phyloP scores from a whole-genome alignment of 305 asterid species.

The Fraxinus paxiana region DNA sequence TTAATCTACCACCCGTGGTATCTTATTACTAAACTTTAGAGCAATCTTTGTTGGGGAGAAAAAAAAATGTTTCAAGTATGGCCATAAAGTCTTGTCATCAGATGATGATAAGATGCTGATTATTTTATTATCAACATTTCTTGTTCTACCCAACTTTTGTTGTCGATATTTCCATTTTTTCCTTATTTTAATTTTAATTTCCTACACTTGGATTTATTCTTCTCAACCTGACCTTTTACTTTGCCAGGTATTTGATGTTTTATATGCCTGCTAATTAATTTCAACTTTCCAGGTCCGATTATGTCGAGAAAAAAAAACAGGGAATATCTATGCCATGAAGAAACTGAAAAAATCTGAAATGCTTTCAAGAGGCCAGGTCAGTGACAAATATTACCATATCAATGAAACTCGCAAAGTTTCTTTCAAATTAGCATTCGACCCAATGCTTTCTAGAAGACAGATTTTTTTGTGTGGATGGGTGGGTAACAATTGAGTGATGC shows the following conservation, averaged over 20 bases:
- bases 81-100: neutral
- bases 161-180: neutral
- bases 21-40: neutral
- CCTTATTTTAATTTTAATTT: neutral
- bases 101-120: neutral
- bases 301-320: slow-evolving; percentile 83
- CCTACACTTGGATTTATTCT: neutral
- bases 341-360: slow-evolving; percentile 96
- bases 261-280: slow-evolving; percentile 21
- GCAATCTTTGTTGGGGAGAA: neutral
- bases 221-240: neutral
- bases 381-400: slow-evolving; percentile 5
- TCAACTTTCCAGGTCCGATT: slow-evolving; percentile 60
- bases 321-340: slow-evolving; percentile 94
- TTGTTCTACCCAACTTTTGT: neutral
- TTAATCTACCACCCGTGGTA: neutral
- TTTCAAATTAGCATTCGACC: neutral
- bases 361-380: slow-evolving; percentile 94
- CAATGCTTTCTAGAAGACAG: neutral
- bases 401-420: slow-evolving; percentile 8
- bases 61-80: neutral
- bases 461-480: neutral
- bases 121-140: neutral
- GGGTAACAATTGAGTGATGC: neutral
- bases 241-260: neutral